Base-by-base conservation (phyloP, 192 early-diverging fungal species). In the Gonapodya sp. region DNA sequence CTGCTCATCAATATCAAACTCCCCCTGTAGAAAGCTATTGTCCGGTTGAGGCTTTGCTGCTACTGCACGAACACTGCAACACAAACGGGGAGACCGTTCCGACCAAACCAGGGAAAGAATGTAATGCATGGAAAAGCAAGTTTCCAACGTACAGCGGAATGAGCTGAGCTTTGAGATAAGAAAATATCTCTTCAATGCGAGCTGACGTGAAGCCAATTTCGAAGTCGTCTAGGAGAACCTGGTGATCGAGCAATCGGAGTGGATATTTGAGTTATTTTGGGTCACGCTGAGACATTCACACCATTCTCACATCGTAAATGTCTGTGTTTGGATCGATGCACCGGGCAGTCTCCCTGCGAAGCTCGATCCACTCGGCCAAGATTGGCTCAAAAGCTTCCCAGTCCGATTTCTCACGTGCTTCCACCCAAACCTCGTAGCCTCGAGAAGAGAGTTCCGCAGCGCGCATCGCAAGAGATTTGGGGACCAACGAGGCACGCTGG, bases 181-280 rank as follows among this genome's bases (percentile, higher is more conserved):
- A 36, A 78, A 87, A 87, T 8, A 87, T 64, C 30, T 0, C 35
- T 31, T 80, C 79, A 35, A 87, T 36, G 24, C 84, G 86, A 2
- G 82, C 85, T 33, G 82, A 83, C 80, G 84, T 86, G 79, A 87
- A 84, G 18, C 85, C 85, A 35, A 81, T 46, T 79, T 87, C 86
- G 73, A 83, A 87, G 1, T 35, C 31, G 78, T 84, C 80, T 33
- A 87, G 81, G 24, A 84, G 46, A 35, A 83, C 82, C 35, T 64
- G 46, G 46, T 8, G 46, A 16, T 64, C 46, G 46, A 64, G 8
- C 46, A 16, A 64, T 64, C 46, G 24, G 24, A 8, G 46, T 64
- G 8, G 46, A 64, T 24, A 24, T 64, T 64, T 24, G 8, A 8
- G 24, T 64, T 64, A 24, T 24, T 24, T 64, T 64, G 46, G 46